These are phyloP conservation scores for Tripterygium wilfordii DNA, from an alignment of 177 flowering plant species.

Conservation along the genomic window DNA sequence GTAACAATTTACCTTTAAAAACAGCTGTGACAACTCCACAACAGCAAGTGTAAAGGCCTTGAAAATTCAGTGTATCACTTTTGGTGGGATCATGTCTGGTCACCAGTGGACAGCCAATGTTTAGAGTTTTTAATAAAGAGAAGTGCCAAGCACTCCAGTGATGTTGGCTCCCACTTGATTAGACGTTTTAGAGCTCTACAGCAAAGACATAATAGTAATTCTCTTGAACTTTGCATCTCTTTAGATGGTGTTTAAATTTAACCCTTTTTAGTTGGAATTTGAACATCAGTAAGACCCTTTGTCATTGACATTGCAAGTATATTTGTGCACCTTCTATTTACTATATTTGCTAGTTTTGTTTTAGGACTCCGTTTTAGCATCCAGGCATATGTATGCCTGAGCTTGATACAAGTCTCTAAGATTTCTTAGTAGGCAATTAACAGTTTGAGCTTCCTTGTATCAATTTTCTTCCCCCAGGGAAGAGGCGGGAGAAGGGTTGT, in stretches of 20 bases:
- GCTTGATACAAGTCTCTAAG: no score
- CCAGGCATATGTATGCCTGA: no score
- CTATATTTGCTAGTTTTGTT: no score
- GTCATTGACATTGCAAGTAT: no score
- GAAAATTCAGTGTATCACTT: slow-evolving; percentile 91
- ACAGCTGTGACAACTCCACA: slow-evolving; percentile 99
- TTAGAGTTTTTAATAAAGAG: slow-evolving; percentile 83
- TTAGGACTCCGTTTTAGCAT: no score
- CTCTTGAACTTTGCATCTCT: slow-evolving; percentile 4
- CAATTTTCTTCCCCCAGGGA: no score
- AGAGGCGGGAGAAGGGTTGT: no score
- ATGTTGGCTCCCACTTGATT: slow-evolving; percentile 82
- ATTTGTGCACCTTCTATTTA: no score
- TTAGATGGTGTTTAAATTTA: neutral
- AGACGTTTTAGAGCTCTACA: slow-evolving; percentile 69
- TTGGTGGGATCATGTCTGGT: slow-evolving; percentile 98
- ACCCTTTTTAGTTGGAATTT: no score
- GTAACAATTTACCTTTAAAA: slow-evolving; percentile 92
- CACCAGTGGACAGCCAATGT: slow-evolving; percentile 96
- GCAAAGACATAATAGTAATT: slow-evolving; percentile 71
- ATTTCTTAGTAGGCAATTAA: no score
- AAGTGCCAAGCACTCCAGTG: slow-evolving; percentile 88
- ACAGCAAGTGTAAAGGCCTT: slow-evolving; percentile 82
- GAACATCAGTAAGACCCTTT: no score
- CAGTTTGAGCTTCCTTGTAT: no score